Base-by-base conservation (phyloP, 202 grass and related monocot species). In the Zoysia matrella region DNA sequence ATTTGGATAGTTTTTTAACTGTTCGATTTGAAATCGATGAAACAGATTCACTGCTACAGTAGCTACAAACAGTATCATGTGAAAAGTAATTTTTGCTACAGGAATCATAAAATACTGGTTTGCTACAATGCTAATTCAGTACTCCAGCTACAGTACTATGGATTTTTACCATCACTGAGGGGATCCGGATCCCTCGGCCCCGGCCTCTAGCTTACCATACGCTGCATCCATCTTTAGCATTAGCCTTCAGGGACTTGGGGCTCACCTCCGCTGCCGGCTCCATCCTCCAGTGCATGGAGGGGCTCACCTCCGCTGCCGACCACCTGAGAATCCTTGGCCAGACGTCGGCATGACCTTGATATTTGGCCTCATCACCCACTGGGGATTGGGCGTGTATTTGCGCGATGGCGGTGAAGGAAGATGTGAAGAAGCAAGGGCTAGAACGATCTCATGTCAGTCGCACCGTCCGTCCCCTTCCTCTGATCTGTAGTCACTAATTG, bases 401-500 rank as follows among this genome's bases (percentile, higher is more conserved):
- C 8, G 15, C 8, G 75, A 70, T 41, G 78, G 30, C 46, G 44
- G 67, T 9, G 1, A 57, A 14, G 69, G 58, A 73, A 60, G 51
- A 9, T 30, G 5, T 15, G 44, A 67, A 47, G 60, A 80, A 14
- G 42, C 77, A 80, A 73, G 45, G 51, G 77, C 54, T 54, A 44
- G 84, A 54, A 80, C 70, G 75, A 70, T 50, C 47, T 60, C 86
- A 11, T 84, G 75, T 43, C 81, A 79, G 63, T 63, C 54, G 75
- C 69, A 55, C 69, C 69, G 47, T 81, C 56, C 39, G 71, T 81
- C 72, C 67, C 66, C 82, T 67, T 89, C 82, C 52, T 41, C 77
- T 1, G 43, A 3, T 14, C 87, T 80, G 79, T 82, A 74, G 74
- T 64, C 56, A 68, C 52, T 2, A 53, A 52, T 89, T 61, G 60